phyloP scores from a whole-genome alignment of 805 yeast species.

The Sugiyamaella lignohabitans region DNA sequence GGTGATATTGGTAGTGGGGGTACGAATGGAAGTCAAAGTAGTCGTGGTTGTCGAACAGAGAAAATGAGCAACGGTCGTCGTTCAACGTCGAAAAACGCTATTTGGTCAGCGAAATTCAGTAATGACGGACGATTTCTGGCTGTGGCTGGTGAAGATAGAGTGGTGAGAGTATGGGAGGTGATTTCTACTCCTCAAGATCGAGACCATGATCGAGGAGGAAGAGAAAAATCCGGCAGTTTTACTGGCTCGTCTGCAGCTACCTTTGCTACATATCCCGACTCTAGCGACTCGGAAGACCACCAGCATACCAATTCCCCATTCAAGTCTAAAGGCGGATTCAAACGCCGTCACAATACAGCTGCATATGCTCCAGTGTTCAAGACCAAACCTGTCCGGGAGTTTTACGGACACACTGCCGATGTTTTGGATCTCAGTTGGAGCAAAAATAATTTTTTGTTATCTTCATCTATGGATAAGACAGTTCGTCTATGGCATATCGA shows the following conservation, averaged over 20 bases:
- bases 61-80: neutral
- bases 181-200: constrained; percentile 67
- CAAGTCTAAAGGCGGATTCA: neutral
- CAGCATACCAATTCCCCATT: neutral
- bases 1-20: no score
- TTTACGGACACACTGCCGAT: constrained; percentile 62
- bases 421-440: constrained; percentile 83
- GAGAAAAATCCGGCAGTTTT: constrained; percentile 15
- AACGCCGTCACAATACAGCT: neutral
- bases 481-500: constrained; percentile 83
- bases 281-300: neutral
- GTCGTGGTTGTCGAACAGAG: no score
- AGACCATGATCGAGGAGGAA: constrained; percentile 30
- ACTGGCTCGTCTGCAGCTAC: neutral
- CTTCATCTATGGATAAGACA: constrained; percentile 81
- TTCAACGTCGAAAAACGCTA: constrained; percentile 36
- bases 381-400: constrained; percentile 52
- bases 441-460: constrained; percentile 68
- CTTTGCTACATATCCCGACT: neutral
- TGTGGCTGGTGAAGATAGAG: constrained; percentile 71
- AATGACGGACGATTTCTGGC: constrained; percentile 79
- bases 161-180: constrained; percentile 71
- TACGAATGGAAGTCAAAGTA: no score
- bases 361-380: constrained; percentile 74
- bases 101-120: constrained; percentile 71